phyloP scores from a whole-genome alignment of 345 rosid species.

The Conringia planisiliqua region DNA sequence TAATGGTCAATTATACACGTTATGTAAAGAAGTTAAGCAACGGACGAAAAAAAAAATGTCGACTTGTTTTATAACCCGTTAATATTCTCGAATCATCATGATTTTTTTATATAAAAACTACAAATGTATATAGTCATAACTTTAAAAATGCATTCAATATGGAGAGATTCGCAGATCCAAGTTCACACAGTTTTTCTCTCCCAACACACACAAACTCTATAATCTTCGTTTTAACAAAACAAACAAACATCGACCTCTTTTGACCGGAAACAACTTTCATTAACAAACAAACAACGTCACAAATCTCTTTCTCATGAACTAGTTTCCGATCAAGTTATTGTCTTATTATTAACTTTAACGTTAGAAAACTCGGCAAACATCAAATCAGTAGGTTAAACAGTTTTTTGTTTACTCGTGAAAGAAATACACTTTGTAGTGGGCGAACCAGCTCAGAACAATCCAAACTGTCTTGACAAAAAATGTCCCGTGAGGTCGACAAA shows the following conservation, averaged over 20 bases:
- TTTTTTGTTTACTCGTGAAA: background rate
- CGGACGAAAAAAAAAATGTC: background rate
- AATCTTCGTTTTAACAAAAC: background rate
- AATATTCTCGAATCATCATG: background rate
- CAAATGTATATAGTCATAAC: background rate
- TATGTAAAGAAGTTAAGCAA: constrained; percentile 6
- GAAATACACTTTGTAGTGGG: background rate
- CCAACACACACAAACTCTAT: background rate
- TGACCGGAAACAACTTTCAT: no score
- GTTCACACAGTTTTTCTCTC: background rate
- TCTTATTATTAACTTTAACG: background rate
- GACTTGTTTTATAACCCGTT: background rate
- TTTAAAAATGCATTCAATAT: no score
- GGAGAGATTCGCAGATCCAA: no score
- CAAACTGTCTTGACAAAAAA: background rate
- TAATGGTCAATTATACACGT: background rate
- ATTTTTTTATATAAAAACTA: background rate
- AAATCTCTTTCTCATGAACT: background rate
- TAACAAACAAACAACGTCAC: background rate
- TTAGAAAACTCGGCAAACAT: background rate
- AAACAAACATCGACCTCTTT: background rate
- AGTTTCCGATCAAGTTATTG: background rate
- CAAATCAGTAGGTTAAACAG: background rate
- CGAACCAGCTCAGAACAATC: background rate
- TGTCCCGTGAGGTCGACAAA: background rate